A percentile compares a stretch with the other conserved stretches of the same genome.
These are phyloP conservation scores for Boletus vinaceobasis DNA, from an alignment of 768 basidiomycete genomes.

Conservation along the genomic window DNA sequence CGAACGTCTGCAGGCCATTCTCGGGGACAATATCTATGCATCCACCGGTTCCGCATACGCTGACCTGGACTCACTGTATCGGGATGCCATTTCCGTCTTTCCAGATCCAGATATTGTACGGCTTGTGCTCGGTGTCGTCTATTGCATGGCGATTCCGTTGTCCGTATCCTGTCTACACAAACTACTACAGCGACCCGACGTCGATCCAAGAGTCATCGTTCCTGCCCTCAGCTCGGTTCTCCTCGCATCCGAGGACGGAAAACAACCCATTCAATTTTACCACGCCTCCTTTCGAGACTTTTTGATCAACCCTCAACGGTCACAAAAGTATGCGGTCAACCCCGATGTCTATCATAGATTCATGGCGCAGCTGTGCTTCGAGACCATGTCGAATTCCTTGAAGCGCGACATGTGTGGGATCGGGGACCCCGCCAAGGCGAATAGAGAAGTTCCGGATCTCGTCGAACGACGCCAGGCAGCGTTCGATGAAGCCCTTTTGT, in stretches of 20 bases:
- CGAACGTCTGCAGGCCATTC: conserved; percentile 12
- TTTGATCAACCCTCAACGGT: conserved; percentile 15
- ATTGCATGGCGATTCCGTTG: conserved; percentile 11
- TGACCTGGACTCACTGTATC: conserved; percentile 20
- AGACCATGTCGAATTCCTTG: conserved; percentile 16
- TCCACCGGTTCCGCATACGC: conserved; percentile 12
- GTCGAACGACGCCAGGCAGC: conserved; percentile 8
- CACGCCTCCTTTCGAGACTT: conserved; percentile 25
- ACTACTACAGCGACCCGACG: conserved; percentile 11
- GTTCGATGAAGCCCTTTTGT: conserved; percentile 16
- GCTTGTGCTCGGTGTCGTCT: conserved; percentile 19
- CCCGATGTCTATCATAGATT: conserved; percentile 14
- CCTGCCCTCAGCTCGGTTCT: conserved; percentile 18
- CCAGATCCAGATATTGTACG: conserved; percentile 14
- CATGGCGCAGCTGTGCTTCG: conserved; percentile 19
- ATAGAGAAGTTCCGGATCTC: conserved; percentile 18
- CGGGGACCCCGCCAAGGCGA: conserved; percentile 12
- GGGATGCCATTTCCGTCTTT: conserved; percentile 18
- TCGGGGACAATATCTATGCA: conserved; percentile 3
- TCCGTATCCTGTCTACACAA: conserved; percentile 13
- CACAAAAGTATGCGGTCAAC: conserved; percentile 11
- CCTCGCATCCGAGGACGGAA: conserved; percentile 18
- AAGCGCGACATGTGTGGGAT: conserved; percentile 22
- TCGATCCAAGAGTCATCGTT: conserved; percentile 13
- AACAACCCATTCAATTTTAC: conserved; percentile 21